Percentiles rank a stretch among this genome's conserved stretches.
phyloP scores from a whole-genome alignment of 2,329 filamentous ascomycete species.

The Colletotrichum brevisporum region DNA sequence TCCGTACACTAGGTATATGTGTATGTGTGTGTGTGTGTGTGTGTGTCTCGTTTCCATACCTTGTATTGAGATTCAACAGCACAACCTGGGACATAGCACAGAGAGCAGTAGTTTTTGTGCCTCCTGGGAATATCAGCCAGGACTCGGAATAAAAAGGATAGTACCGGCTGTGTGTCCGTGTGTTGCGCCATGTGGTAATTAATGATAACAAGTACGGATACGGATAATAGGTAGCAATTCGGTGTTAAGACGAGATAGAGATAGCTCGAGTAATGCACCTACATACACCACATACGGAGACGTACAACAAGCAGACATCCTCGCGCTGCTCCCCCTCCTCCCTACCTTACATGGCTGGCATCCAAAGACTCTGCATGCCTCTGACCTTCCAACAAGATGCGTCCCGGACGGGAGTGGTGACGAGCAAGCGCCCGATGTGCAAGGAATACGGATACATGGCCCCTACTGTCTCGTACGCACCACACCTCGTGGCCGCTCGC shows the following conservation, averaged over 20 bases:
- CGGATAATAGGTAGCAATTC: too few relatives aligned
- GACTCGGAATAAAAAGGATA: too few relatives aligned
- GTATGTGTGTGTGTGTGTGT: neutral
- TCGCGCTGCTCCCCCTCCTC: too few relatives aligned
- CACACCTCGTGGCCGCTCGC: conserved; percentile 13
- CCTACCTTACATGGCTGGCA: too few relatives aligned
- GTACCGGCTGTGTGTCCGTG: too few relatives aligned
- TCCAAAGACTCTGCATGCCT: too few relatives aligned
- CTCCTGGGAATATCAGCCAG: too few relatives aligned
- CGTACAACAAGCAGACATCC: too few relatives aligned
- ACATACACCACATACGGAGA: neutral
- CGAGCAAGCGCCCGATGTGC: conserved; percentile 29
- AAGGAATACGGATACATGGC: conserved; percentile 18
- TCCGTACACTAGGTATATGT: too few relatives aligned
- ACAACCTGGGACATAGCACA: too few relatives aligned
- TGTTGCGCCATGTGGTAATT: neutral
- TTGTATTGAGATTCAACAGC: too few relatives aligned
- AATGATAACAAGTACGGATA: neutral
- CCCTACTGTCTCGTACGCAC: conserved; percentile 29
- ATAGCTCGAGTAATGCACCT: conserved; percentile 22
- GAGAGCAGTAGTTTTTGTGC: too few relatives aligned
- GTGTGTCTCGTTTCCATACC: neutral
- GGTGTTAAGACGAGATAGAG: neutral
- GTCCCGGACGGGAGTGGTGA: conserved; percentile 6
- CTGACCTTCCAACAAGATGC: neutral